Evolutionary conservation across 2,329 filamentous ascomycete genomes (phyloP), one percentile per base, ranked within the genome.

Genomic region (Fusarium sp.): DNA sequence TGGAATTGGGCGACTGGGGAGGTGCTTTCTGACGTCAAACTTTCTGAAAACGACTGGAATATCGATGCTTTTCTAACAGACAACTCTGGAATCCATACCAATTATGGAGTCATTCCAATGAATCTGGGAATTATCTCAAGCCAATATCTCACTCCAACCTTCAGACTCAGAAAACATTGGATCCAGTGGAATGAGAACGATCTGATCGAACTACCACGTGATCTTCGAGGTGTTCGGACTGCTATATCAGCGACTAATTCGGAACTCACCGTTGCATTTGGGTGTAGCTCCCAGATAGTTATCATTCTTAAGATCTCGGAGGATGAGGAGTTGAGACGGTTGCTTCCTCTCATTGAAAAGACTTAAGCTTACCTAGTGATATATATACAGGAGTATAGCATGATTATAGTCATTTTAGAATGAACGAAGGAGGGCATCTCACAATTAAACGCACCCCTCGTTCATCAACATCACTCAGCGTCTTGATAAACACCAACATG

Each of bases 181-280:
- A 21, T 60, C 1, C 29, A 37, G 7, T 60, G 58, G 58, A 60
- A 11, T 19, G 49, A 14, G 1, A 8, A 25, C 9, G 35, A 57
- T 10, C 15, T 60, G 0, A 21, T 57, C 29, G 7, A 23, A 10
- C 3, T 60, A 0, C 58, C 58, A 6, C 5, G 5, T 0, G 29
- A 42, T 1, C n/a, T 18, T 5, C 15, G 3, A 35, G 4, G 8
- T 9, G 1, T 12, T 9, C 1, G 1, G 5, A 29, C 8, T 7
- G 14, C 4, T 7, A 27, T 42, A n/a, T 19, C 19, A 7, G 38
- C 29, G 12, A 54, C 25, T 7, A 2, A 18, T 11, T n/a, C 39
- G 0, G 48, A 31, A 4, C 5, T 57, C n/a, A 44, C 1, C 21
- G 7, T 57, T 35, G 29, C 29, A 12, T 10, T 29, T 10, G 15